Evolutionary conservation across 306 rosid genomes (phyloP).

Genomic region (Cucurbita moschata): DNA sequence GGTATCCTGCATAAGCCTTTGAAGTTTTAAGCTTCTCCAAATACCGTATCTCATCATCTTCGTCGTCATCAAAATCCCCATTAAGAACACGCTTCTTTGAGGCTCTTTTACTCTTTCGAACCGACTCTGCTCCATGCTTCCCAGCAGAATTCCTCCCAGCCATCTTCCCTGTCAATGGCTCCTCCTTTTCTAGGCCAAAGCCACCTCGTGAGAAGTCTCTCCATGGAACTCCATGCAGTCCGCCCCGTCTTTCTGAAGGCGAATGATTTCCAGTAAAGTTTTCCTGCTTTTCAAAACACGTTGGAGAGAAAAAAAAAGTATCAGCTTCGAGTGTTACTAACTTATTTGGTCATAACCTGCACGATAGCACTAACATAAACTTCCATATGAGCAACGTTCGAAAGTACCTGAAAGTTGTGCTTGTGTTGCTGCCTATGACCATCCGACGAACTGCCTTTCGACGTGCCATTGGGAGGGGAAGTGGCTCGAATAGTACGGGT

Average conservation of each 20-base stretch:
- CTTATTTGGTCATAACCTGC: not conserved
- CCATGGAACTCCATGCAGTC: conserved; percentile 87
- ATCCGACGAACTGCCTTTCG: conserved; percentile 36
- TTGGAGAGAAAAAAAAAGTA: conserved; percentile 7
- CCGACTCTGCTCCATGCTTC: conserved; percentile 52
- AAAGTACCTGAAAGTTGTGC: conserved; percentile 42
- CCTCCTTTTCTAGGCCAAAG: conserved; percentile 53
- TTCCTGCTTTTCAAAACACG: conserved; percentile 27
- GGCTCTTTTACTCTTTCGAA: conserved; percentile 69
- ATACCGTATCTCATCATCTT: conserved; percentile 78
- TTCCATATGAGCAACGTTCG: not conserved
- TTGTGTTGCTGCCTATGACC: conserved; percentile 35
- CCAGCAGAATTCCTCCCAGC: conserved; percentile 32
- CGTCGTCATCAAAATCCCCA: conserved; percentile 52
- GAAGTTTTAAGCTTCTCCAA: conserved; percentile 81
- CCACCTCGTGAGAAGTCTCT: conserved; percentile 68
- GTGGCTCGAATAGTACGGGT: conserved; percentile 66
- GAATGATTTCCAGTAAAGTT: conserved; percentile 46
- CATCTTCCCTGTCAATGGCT: conserved; percentile 36
- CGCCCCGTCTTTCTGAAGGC: conserved; percentile 39
- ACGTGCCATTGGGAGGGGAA: conserved; percentile 46
- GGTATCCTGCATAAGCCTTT: conserved; percentile 40
- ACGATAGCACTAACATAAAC: not conserved
- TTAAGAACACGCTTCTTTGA: conserved; percentile 63
- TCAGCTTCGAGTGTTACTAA: conserved; percentile 7